Percentiles rank a stretch among this genome's conserved stretches.
These are phyloP conservation scores for Globisporangium acanthophoron DNA, from an alignment of 352 stramenopile species.

Conservation along the genomic window DNA sequence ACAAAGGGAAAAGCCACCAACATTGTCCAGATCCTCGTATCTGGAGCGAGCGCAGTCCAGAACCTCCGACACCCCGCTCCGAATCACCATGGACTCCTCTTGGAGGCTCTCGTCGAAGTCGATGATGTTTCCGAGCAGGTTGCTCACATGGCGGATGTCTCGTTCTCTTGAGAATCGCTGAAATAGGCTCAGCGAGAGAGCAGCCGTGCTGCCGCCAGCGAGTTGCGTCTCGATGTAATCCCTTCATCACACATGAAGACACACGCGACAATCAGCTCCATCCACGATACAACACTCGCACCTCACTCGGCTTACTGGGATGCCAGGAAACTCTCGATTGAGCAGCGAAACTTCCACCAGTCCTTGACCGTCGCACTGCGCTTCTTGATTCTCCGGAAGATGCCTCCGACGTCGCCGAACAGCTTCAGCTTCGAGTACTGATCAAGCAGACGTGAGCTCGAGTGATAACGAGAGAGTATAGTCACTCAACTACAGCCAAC, in stretches of 20 bases:
- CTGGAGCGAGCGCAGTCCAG: constrained; percentile 60
- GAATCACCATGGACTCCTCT: constrained; percentile 58
- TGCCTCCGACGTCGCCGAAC: constrained; percentile 59
- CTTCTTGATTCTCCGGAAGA: constrained; percentile 60
- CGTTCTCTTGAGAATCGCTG: constrained; percentile 26
- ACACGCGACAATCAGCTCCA: constrained; percentile 2
- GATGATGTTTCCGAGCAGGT: constrained; percentile 79
- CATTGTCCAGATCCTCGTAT: constrained; percentile 84
- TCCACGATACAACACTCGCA: not conserved
- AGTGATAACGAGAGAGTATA: not conserved
- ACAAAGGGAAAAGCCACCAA: constrained; percentile 5
- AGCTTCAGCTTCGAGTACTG: constrained; percentile 52
- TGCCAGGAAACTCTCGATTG: constrained; percentile 51
- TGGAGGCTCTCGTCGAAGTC: constrained; percentile 75
- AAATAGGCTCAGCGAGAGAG: constrained; percentile 26
- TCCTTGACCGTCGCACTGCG: constrained; percentile 56
- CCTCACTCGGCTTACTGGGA: constrained; percentile 33
- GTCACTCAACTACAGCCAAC: constrained; percentile 15
- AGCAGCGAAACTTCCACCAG: constrained; percentile 58
- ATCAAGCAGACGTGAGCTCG: not conserved
- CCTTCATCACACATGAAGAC: constrained; percentile 6
- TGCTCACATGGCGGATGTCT: constrained; percentile 52
- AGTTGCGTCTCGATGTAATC: constrained; percentile 20
- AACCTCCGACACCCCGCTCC: constrained; percentile 61
- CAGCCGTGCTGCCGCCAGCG: not conserved